Evolutionary conservation across 1,284 basidiomycete species (phyloP), one percentile per base, ranked within the genome.

Genomic region (Irpex rosettiformis): DNA sequence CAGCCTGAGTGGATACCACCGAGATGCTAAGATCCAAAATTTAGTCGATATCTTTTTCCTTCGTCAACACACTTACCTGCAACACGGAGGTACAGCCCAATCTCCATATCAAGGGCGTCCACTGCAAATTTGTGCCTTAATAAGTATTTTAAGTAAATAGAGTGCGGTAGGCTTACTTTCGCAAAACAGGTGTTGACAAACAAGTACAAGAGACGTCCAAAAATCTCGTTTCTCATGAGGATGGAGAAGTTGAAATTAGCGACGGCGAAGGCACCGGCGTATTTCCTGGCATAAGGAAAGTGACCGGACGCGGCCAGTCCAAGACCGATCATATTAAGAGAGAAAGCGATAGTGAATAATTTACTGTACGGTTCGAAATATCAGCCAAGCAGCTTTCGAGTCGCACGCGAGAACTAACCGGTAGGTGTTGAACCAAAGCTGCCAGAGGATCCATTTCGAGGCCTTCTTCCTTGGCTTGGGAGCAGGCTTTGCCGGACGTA

Each of bases 1-100:
- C 88, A 91, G 11, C 88, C 88, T 54, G 83, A 83, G 65, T 91
- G 88, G 61, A 91, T 88, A 25, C 88, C 89, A 40, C 88, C 89
- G 37, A 90, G 79, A 72, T 90, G 88, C 80, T 89, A 67, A 16
- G 18, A 49, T 21, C 43, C 30, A 49, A 57, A 11, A 22, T 52
- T n/a, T 28, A 42, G 3, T 37, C 48, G 5, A 18, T 22, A n/a
- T 51, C 22, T 49, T 27, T 4, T 28, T 10, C 22, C 54, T 40
- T n/a, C 11, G 27, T 53, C 48, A 11, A 24, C 33, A 21, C 2
- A 55, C 61, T 49, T 63, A 84, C 84, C 76, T 88, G 86, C 30
- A 89, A 78, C 6, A 83, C 79, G 18, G 87, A 88, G 2, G 88
- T 89, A 70, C 85, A 86, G 18, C 79, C 83, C 8, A 89, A 75